phyloP scores from a whole-genome alignment of 169 alveolate species.

The Cryptosporidium canis region DNA sequence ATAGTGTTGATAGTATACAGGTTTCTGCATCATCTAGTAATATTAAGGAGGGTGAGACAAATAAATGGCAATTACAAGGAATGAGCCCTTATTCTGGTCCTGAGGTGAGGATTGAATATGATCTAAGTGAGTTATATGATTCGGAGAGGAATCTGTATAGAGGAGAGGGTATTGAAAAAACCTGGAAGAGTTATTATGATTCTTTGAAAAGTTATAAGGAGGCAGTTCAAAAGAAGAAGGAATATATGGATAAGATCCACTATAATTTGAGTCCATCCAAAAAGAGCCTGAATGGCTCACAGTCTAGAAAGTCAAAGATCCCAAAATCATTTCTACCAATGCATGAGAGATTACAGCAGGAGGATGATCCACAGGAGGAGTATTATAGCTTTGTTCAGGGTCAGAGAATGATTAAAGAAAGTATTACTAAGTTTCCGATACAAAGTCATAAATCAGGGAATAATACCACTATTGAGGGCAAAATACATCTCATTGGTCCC shows the following conservation, averaged over 20 bases:
- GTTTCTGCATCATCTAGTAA: background rate
- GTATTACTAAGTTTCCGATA: constrained; percentile 30
- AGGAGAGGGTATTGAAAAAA: constrained; percentile 62
- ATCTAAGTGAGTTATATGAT: constrained; percentile 29
- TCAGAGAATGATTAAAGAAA: constrained; percentile 60
- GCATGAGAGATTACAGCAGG: constrained; percentile 47
- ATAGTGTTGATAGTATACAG: background rate
- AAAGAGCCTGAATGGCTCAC: constrained; percentile 42
- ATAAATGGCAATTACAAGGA: background rate
- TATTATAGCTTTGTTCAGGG: constrained; percentile 41
- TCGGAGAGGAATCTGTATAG: constrained; percentile 20
- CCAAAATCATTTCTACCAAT: constrained; percentile 53
- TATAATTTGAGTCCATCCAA: constrained; percentile 34
- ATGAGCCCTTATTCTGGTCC: background rate
- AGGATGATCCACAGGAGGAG: constrained; percentile 64
- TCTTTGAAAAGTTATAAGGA: constrained; percentile 12
- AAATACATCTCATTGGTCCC: background rate
- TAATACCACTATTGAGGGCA: background rate
- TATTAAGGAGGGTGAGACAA: background rate
- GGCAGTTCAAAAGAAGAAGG: background rate
- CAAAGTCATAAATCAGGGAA: background rate
- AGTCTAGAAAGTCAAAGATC: constrained; percentile 27
- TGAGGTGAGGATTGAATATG: constrained; percentile 29
- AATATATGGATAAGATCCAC: constrained; percentile 19
- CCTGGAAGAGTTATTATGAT: constrained; percentile 36